Evolutionary conservation across 306 rosid species (phyloP).

Genomic region (Malus sylvestris): DNA sequence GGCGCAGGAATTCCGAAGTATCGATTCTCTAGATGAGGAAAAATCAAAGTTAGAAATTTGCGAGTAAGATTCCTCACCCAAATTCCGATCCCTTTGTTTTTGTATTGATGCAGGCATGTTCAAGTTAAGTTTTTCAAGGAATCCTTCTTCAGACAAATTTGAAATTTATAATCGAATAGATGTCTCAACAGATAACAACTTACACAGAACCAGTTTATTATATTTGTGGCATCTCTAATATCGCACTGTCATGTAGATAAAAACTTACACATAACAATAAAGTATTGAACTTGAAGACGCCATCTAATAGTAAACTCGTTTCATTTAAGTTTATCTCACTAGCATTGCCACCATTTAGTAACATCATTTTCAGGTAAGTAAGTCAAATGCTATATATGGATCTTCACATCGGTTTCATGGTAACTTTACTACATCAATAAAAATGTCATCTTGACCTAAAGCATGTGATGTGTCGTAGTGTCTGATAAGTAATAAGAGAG

Average conservation of each 20-base stretch:
- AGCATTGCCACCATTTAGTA: neutral
- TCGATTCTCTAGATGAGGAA: neutral
- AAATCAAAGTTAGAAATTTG: neutral
- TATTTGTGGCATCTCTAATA: too few species aligned
- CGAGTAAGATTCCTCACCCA: neutral
- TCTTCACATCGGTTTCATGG: too few species aligned
- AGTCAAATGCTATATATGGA: neutral
- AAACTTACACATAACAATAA: too few species aligned
- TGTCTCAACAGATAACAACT: too few species aligned
- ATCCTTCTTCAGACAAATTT: neutral
- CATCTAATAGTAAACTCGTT: too few species aligned
- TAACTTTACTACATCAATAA: neutral
- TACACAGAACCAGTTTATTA: neutral
- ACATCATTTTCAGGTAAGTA: neutral
- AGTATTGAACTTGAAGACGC: too few species aligned
- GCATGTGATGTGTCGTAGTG: neutral
- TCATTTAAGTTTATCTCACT: neutral
- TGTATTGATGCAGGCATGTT: neutral
- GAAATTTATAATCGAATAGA: neutral
- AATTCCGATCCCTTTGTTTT: neutral
- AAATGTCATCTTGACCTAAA: neutral
- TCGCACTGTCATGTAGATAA: neutral
- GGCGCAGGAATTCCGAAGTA: neutral
- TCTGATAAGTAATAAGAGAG: neutral
- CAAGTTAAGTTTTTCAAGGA: neutral